phyloP scores from a whole-genome alignment of 371 early-diverging fungal genomes.

The Mucor saturninus region DNA sequence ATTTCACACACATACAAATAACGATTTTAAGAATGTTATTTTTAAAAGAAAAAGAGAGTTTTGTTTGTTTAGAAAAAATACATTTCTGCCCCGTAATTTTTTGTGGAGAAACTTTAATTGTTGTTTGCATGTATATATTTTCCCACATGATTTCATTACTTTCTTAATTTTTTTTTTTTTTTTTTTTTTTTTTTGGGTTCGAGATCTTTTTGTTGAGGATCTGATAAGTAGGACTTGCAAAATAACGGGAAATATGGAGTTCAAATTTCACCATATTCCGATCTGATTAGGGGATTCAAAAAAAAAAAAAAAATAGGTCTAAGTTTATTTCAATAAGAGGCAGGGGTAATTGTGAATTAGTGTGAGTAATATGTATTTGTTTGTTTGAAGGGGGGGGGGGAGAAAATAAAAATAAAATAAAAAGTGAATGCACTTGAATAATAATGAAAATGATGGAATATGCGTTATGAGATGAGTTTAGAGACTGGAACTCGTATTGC shows the following conservation, averaged over 20 bases:
- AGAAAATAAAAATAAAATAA: neutral
- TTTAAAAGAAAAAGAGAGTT: no score
- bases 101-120: no score
- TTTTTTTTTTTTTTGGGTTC: no score
- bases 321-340: neutral
- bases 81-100: no score
- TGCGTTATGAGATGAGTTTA: conserved; percentile 5
- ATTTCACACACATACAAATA: no score
- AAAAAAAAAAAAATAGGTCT: neutral
- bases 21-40: no score
- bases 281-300: neutral
- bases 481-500: conserved; percentile 7
- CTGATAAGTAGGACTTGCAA: conserved; percentile 10
- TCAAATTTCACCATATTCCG: conserved; percentile 5
- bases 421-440: neutral
- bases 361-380: neutral
- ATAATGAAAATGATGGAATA: neutral
- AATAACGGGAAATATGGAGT: neutral
- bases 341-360: neutral
- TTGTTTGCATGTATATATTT: no score
- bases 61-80: no score
- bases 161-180: no score
- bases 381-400: neutral
- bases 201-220: neutral
- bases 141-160: neutral